phyloP scores from a whole-genome alignment of 1,139 yeast genomes.

The Pichia sp. region DNA sequence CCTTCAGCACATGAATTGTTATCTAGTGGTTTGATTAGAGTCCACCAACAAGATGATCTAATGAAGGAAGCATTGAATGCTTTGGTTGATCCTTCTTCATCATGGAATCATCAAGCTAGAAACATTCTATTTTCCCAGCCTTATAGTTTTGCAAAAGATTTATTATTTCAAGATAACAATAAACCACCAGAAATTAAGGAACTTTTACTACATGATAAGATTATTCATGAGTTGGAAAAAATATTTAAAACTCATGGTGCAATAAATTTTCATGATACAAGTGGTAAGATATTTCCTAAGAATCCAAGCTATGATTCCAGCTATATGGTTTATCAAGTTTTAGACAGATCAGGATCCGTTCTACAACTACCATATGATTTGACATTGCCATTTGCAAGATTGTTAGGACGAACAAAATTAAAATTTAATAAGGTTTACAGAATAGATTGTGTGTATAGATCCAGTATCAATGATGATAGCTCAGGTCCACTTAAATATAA shows the following conservation, averaged over 20 bases:
- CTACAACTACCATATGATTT: conserved; percentile 84
- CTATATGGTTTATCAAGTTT: conserved; percentile 62
- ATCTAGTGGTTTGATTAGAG: conserved; percentile 77
- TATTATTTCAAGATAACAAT: conserved; percentile 57
- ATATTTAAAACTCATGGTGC: conserved; percentile 84
- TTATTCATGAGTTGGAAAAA: conserved; percentile 48
- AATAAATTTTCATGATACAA: conserved; percentile 55
- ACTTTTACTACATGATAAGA: conserved; percentile 40
- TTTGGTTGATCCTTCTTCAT: conserved; percentile 82
- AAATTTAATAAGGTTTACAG: conserved; percentile 59
- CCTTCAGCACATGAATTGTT: conserved; percentile 74
- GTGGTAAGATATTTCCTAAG: conserved; percentile 68
- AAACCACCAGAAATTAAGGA: conserved; percentile 29
- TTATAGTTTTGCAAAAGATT: conserved; percentile 72
- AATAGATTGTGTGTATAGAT: conserved; percentile 76
- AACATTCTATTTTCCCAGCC: conserved; percentile 80
- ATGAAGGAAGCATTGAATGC: conserved; percentile 83
- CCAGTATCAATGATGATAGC: conserved; percentile 46
- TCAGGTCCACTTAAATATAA: conserved; percentile 74
- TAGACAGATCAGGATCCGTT: conserved; percentile 82
- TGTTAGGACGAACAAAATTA: conserved; percentile 57
- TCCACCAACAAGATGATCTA: conserved; percentile 82
- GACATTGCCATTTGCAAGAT: conserved; percentile 82
- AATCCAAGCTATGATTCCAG: conserved; percentile 62
- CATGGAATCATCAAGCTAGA: conserved; percentile 91